These are phyloP conservation scores for Monosporascus sp. DNA, from an alignment of 2,329 filamentous ascomycete species.

Conservation along the genomic window DNA sequence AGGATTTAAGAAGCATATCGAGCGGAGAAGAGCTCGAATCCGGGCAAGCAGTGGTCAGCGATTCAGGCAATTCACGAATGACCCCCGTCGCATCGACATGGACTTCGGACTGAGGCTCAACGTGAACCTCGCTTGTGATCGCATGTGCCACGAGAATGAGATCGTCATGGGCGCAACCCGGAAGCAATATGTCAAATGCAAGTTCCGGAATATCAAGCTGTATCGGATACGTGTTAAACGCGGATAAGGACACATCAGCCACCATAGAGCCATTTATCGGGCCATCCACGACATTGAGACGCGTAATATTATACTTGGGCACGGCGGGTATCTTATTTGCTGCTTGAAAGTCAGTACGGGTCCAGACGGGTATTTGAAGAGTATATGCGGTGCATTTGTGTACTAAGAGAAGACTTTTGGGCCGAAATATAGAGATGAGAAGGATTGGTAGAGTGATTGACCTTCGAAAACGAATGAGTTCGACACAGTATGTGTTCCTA, in stretches of 20 bases:
- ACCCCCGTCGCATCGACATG: constrained; percentile 65
- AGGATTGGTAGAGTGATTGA: constrained; percentile 65
- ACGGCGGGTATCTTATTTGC: constrained; percentile 68
- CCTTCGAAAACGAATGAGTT: constrained; percentile 78
- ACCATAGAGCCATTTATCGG: constrained; percentile 61
- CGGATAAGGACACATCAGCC: constrained; percentile 68
- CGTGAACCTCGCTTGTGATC: constrained; percentile 58
- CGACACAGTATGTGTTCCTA: constrained; percentile 71
- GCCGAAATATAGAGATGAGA: constrained; percentile 57
- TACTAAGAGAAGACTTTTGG: constrained; percentile 44
- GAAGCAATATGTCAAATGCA: constrained; percentile 78
- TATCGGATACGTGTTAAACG: constrained; percentile 74
- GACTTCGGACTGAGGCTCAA: constrained; percentile 65
- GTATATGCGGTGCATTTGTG: constrained; percentile 11
- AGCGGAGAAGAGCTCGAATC: constrained; percentile 74
- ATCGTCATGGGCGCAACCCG: constrained; percentile 69
- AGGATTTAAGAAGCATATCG: constrained; percentile 73
- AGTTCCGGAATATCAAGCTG: constrained; percentile 72
- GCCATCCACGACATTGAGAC: constrained; percentile 71
- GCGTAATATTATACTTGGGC: constrained; percentile 77
- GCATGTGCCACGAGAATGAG: constrained; percentile 77
- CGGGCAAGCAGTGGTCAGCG: constrained; percentile 69
- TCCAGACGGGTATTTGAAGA: constrained; percentile 8
- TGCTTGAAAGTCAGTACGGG: constrained; percentile 39
- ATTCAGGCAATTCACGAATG: constrained; percentile 67